These are phyloP conservation scores for Zygosaccharomyces siamensis DNA, from an alignment of 805 yeast genomes.

Conservation along the genomic window DNA sequence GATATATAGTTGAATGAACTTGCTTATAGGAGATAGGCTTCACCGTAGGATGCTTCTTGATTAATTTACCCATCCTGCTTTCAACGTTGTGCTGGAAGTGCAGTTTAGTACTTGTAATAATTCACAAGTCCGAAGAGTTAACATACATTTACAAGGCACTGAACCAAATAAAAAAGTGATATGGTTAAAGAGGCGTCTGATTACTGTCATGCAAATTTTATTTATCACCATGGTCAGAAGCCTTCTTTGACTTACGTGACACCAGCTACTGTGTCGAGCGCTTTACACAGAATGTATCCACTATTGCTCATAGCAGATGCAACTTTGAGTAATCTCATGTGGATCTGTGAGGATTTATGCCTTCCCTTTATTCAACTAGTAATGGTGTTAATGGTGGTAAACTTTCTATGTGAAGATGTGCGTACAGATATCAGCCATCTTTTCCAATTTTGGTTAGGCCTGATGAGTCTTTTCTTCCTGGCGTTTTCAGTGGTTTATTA, in stretches of 20 bases:
- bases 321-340: conserved; percentile 24
- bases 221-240: conserved; percentile 22
- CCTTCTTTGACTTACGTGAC: conserved; percentile 21
- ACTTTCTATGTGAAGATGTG: conserved; percentile 9
- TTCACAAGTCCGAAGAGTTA: neutral
- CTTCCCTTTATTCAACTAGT: conserved; percentile 27
- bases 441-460: conserved; percentile 21
- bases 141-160: neutral
- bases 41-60: conserved; percentile 25
- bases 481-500: conserved; percentile 20
- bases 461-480: conserved; percentile 15
- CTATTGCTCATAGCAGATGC: conserved; percentile 27
- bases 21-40: conserved; percentile 37
- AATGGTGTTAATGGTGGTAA: conserved; percentile 15
- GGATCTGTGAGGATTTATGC: conserved; percentile 28
- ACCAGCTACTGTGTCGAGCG: conserved; percentile 20
- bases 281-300: conserved; percentile 28
- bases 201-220: conserved; percentile 17
- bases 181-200: neutral
- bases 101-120: neutral
- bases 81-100: no score
- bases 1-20: conserved; percentile 48
- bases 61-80: conserved; percentile 7
- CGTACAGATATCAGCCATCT: neutral
- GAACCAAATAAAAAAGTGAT: neutral